Evolutionary conservation across 2,329 filamentous ascomycete genomes (phyloP).

Genomic region (Ambrosiella beaveri): DNA sequence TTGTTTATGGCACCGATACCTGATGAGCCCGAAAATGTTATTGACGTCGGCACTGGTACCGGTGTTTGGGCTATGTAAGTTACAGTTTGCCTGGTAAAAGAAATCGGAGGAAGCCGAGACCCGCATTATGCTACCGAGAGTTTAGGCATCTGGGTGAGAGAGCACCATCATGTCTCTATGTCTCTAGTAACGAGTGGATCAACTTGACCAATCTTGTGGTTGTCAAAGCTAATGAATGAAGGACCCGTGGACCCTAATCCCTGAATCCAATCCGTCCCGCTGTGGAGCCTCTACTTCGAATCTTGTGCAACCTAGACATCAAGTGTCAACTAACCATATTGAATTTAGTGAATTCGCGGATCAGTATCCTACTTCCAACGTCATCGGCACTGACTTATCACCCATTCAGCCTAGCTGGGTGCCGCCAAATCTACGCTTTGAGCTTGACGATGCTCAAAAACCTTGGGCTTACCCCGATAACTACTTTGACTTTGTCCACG

Average conservation of each 20-base stretch:
- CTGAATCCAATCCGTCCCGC: neutral
- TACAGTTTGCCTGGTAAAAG: conserved; percentile 1
- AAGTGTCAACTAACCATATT: neutral
- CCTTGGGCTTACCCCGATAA: conserved; percentile 28
- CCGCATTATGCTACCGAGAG: neutral
- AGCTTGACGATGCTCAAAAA: conserved; percentile 42
- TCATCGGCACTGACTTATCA: conserved; percentile 37
- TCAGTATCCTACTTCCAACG: conserved; percentile 27
- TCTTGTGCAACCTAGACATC: neutral
- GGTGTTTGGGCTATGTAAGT: conserved; percentile 22
- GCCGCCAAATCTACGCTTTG: conserved; percentile 43
- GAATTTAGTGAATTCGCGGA: conserved; percentile 30
- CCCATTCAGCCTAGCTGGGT: conserved; percentile 37
- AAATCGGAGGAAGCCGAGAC: neutral
- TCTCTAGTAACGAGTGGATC: too few species aligned
- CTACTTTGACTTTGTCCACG: conserved; percentile 42
- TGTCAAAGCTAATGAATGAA: neutral
- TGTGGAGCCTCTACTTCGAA: neutral
- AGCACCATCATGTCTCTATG: too few species aligned
- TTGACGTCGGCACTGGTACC: conserved; percentile 21
- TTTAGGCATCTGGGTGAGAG: neutral
- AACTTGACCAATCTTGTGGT: neutral
- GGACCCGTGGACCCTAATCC: neutral
- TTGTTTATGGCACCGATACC: conserved; percentile 13
- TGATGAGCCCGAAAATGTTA: conserved; percentile 18